phyloP scores from a whole-genome alignment of 495 filamentous ascomycete genomes.

The Tirmania nivea region DNA sequence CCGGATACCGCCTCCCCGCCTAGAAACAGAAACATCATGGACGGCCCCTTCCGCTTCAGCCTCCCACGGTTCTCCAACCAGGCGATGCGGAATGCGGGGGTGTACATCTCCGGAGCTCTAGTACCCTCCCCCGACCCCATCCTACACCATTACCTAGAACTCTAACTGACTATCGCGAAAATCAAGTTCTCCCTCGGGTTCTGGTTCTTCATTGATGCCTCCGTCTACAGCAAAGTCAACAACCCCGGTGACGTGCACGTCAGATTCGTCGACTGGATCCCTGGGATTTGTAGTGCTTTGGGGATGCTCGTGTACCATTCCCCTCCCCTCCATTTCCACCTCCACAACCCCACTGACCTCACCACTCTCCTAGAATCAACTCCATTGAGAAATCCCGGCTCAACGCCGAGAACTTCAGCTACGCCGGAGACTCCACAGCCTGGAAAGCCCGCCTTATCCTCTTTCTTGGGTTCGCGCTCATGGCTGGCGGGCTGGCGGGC shows the following conservation, averaged over 20 bases:
- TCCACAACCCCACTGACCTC: neutral
- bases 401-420: slow-evolving; percentile 58
- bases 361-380: slow-evolving; percentile 40
- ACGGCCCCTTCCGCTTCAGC: slow-evolving; percentile 15
- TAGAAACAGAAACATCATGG: slow-evolving; percentile 3
- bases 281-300: slow-evolving; percentile 75
- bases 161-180: too few relatives aligned
- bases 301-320: slow-evolving; percentile 60
- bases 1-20: too few relatives aligned
- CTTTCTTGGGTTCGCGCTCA: slow-evolving; percentile 81
- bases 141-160: neutral
- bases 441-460: slow-evolving; percentile 94
- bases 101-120: slow-evolving; percentile 16
- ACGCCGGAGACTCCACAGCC: slow-evolving; percentile 66
- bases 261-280: slow-evolving; percentile 96
- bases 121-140: slow-evolving; percentile 3
- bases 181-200: slow-evolving; percentile 83
- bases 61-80: slow-evolving; percentile 7
- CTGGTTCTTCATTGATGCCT: slow-evolving; percentile 85
- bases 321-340: neutral
- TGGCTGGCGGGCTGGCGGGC: slow-evolving; percentile 88
- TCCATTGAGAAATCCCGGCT: slow-evolving; percentile 83
- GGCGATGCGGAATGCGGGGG: slow-evolving; percentile 13
- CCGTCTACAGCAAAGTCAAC: slow-evolving; percentile 60
- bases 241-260: slow-evolving; percentile 74